These are phyloP conservation scores for Komagataella kurtzmanii DNA, from an alignment of 805 yeast species.

Conservation along the genomic window DNA sequence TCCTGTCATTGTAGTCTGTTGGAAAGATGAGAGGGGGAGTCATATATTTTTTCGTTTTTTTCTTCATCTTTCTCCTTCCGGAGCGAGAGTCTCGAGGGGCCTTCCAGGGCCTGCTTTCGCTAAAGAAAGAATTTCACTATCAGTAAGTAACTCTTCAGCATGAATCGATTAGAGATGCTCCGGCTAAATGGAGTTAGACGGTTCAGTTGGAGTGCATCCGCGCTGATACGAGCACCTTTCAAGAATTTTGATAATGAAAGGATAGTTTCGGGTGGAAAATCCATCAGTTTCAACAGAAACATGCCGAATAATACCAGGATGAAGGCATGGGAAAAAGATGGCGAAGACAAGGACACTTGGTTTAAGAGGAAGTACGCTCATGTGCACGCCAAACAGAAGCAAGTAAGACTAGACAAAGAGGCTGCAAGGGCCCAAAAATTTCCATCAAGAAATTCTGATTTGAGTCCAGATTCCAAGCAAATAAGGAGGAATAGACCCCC, in stretches of 20 bases:
- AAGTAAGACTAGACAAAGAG: slow-evolving; percentile 10
- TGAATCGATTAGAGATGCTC: neutral
- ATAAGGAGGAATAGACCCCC: neutral
- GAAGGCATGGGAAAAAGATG: slow-evolving; percentile 59
- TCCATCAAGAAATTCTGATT: neutral
- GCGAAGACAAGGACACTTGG: slow-evolving; percentile 47
- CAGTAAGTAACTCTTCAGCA: too few relatives aligned
- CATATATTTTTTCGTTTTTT: neutral
- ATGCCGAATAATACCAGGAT: slow-evolving; percentile 22
- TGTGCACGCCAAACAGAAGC: slow-evolving; percentile 40
- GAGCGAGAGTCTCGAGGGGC: neutral
- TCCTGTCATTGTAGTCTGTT: neutral
- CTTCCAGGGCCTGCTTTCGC: neutral
- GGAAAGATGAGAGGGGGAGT: neutral
- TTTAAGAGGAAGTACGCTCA: slow-evolving; percentile 53
- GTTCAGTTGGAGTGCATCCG: neutral
- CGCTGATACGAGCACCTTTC: neutral
- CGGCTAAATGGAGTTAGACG: neutral
- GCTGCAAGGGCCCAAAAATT: slow-evolving; percentile 6
- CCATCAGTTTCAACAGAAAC: slow-evolving; percentile 24
- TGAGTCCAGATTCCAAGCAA: neutral
- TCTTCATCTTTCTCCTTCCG: neutral
- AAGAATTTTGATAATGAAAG: neutral
- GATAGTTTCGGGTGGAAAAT: neutral
- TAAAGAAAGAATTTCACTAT: neutral